Evolutionary conservation across 805 yeast genomes (phyloP), one percentile per base, ranked within the genome.

Genomic region (Lachancea sp.): DNA sequence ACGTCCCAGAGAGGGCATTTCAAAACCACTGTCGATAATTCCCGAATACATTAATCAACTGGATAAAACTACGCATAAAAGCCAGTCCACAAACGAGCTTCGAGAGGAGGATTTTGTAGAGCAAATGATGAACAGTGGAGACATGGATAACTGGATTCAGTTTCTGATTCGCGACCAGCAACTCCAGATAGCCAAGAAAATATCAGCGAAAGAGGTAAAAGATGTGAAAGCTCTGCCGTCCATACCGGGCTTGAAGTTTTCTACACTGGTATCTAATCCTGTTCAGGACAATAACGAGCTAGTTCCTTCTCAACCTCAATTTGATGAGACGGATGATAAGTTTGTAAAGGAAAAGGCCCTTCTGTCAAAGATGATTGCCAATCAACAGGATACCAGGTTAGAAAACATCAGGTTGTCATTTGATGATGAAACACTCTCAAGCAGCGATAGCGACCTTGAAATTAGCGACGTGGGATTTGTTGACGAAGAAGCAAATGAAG

Each of bases 281-380:
- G 29, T 29, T 2, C 35, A 27, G 4, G 42, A 20, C 16, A 66
- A 65, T 46, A 58, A 67, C 29, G 71, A 67, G 41, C 56, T 62
- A 13, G 60, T 64, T 31, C 49, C 45, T 8, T 66, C 66, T 13
- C 59, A 59, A 5, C 32, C 29, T 22, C 67, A 65, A 22, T 57
- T 64, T 6, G 68, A 61, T 42, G 68, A 67, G 44, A 70, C 65
- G 29, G 56, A 55, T 3, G 69, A 69, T 33, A 55, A 55, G 16
- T n/a, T 27, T 2, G 17, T 29, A 2, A 31, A 31, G 20, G 41
- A 36, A 19, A 41, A 55, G 63, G 15, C 49, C 53, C 47, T 73
- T 71, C 72, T 60, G 62, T 44, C 67, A 62, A 53, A 71, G 66
- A 48, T 65, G 63, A 63, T 70, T 48, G 41, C 66, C 52, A 50